Evolutionary conservation across 805 yeast species (phyloP), one percentile per base, ranked within the genome.

Genomic region (Candida pseudofarinosa): DNA sequence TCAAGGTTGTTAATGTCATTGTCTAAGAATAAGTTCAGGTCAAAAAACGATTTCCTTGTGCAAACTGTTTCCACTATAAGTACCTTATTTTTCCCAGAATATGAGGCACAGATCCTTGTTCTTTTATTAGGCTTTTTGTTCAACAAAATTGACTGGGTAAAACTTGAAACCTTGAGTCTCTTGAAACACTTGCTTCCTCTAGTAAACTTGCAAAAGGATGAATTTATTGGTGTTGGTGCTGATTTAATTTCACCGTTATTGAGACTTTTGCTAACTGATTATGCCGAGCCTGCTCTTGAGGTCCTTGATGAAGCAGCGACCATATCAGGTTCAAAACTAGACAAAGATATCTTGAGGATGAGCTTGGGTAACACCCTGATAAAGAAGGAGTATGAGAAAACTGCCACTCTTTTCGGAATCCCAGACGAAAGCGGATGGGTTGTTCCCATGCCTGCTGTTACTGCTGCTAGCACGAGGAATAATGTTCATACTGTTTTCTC

Each of bases 391-490:
- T 85, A 84, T 56, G 96, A 86, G 50, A 82, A 79, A 51, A 83
- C 93, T 2, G 89, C 93, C 0, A 88, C 97, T 0, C 68, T 93
- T 42, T 95, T 89, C 67, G 99, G 99, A 13, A 82, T 91, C 18
- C 98, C 99, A 0, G 91, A 86, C 47, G 96, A 87, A 10, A 81
- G 85, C 55, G 99, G 99, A 1, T 93, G 99, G 99, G 83, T 97
- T 0, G 81, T 95, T 39, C 95, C 98, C 1, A 85, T 87, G 91
- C 97, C 99, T 2, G 87, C 91, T 0, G 80, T 88, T 35, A 83
- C 93, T 1, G 88, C 97, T 0, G 85, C 95, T 0, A 78, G 86
- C 13, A 87, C 98, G 1, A 71, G 97, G 50, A 88, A 87, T 58
- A 93, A 93, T 55, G 95, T 93, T 1, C 98, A 93, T 61, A 90